A percentile compares a stretch with the other conserved stretches of the same genome.
Conservation (phyloP, 2,329 filamentous ascomycete species). For the Alternaria alternata region DNA sequence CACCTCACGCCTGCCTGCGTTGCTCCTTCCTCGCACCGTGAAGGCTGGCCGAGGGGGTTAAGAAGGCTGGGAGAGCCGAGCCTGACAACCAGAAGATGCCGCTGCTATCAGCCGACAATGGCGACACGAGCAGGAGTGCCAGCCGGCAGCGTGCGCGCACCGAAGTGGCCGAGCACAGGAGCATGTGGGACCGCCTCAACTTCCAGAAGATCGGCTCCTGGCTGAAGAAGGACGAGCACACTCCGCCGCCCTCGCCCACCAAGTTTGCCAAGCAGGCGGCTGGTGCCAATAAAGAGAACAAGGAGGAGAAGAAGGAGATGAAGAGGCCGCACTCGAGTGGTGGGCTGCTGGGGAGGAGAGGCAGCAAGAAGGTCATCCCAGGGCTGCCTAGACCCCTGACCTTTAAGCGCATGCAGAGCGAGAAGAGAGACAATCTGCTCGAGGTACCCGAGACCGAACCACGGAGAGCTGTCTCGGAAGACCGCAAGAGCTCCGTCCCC, state of each 20-base stretch:
- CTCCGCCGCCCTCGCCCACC: constrained; percentile 29
- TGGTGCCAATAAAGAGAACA: constrained; percentile 22
- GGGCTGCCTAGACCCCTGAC: constrained; percentile 79
- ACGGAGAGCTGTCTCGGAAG: constrained; percentile 76
- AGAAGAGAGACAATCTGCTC: constrained; percentile 76
- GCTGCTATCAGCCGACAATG: constrained; percentile 36
- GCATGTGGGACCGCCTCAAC: constrained; percentile 49
- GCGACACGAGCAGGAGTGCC: constrained; percentile 37
- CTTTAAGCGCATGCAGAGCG: constrained; percentile 83
- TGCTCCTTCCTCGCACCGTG: constrained; percentile 1
- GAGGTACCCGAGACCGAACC: constrained; percentile 71
- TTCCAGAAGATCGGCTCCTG: constrained; percentile 53
- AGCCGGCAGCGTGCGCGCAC: constrained; percentile 47
- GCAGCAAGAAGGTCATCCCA: constrained; percentile 71
- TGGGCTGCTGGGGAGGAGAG: constrained; percentile 38
- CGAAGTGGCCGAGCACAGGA: constrained; percentile 45
- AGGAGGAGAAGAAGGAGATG: constrained; percentile 41
- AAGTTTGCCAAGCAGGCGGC: constrained; percentile 7
- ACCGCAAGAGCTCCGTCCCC: constrained; percentile 70
- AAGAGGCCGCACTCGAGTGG: constrained; percentile 46
- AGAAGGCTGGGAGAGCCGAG: constrained; percentile 21
- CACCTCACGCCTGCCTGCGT: constrained; percentile 9
- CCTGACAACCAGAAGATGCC: constrained; percentile 33
- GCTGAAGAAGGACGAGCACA: constrained; percentile 52
- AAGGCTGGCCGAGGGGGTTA: constrained; percentile 14